phyloP scores from a whole-genome alignment of 1,284 basidiomycete genomes.

The Apiotrichum gamsii region DNA sequence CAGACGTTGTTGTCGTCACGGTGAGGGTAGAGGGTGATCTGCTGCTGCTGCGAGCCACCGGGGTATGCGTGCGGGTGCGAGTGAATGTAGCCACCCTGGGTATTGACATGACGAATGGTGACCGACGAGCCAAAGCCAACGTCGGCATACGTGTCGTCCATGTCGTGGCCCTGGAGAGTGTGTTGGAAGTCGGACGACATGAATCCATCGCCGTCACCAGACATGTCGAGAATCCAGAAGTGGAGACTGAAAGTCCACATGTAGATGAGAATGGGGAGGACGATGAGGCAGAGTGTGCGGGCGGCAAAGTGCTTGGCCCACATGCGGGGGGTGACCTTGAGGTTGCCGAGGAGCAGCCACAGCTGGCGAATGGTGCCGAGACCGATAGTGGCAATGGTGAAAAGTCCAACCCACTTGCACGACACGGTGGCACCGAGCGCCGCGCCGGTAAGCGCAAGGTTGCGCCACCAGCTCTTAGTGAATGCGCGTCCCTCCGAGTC shows the following conservation, averaged over 20 bases:
- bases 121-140: conserved; percentile 79
- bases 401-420: conserved; percentile 98
- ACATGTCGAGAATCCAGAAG: conserved; percentile 77
- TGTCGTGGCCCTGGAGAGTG: conserved; percentile 80
- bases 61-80: conserved; percentile 89
- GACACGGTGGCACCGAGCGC: conserved; percentile 84
- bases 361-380: conserved; percentile 77
- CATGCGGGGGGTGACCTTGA: conserved; percentile 66
- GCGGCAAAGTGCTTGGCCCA: conserved; percentile 83
- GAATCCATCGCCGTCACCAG: conserved; percentile 95
- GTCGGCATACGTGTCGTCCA: conserved; percentile 92
- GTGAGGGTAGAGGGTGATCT: conserved; percentile 96
- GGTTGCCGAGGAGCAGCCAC: conserved; percentile 84
- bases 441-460: conserved; percentile 81
- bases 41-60: conserved; percentile 74
- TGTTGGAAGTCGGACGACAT: conserved; percentile 99
- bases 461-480: conserved; percentile 82
- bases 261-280: conserved; percentile 79
- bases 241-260: conserved; percentile 94
- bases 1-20: conserved; percentile 87
- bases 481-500: conserved; percentile 64
- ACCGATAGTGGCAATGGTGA: conserved; percentile 95
- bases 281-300: conserved; percentile 80
- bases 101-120: conserved; percentile 83
- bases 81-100: conserved; percentile 95